phyloP scores from a whole-genome alignment of 257 asterid species.

The Nyctanthes arbortristis region DNA sequence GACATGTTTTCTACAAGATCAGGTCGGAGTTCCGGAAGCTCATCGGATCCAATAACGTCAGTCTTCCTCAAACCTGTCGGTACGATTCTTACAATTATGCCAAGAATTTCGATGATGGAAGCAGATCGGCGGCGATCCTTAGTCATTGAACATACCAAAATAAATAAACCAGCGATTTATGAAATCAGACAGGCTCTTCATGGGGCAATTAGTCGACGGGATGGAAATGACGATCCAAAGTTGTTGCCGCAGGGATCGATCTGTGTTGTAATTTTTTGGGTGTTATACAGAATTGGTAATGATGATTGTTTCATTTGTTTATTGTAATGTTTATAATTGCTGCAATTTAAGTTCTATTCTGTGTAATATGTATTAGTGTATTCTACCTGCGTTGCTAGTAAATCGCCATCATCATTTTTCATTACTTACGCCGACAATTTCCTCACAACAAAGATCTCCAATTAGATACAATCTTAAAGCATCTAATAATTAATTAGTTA shows the following conservation, averaged over 20 bases:
- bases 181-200: background rate
- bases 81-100: conserved; percentile 45
- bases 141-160: background rate
- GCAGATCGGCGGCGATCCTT: background rate
- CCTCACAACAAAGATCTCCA: too few relatives aligned
- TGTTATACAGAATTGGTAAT: conserved; percentile 17
- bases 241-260: background rate
- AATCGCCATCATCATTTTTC: too few relatives aligned
- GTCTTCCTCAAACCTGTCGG: conserved; percentile 77
- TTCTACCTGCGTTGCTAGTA: too few relatives aligned
- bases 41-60: conserved; percentile 50
- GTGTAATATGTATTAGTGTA: too few relatives aligned
- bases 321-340: conserved; percentile 18
- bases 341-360: too few relatives aligned
- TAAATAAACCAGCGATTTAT: background rate
- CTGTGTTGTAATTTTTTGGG: background rate
- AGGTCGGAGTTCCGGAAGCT: conserved; percentile 62
- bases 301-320: conserved; percentile 28
- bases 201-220: background rate
- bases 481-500: too few relatives aligned
- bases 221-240: too few relatives aligned
- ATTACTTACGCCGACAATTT: too few relatives aligned
- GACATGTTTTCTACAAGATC: conserved; percentile 71
- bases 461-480: too few relatives aligned
- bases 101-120: conserved; percentile 44